Evolutionary conservation across 306 rosid species (phyloP).

Genomic region (Nissolia schottii): DNA sequence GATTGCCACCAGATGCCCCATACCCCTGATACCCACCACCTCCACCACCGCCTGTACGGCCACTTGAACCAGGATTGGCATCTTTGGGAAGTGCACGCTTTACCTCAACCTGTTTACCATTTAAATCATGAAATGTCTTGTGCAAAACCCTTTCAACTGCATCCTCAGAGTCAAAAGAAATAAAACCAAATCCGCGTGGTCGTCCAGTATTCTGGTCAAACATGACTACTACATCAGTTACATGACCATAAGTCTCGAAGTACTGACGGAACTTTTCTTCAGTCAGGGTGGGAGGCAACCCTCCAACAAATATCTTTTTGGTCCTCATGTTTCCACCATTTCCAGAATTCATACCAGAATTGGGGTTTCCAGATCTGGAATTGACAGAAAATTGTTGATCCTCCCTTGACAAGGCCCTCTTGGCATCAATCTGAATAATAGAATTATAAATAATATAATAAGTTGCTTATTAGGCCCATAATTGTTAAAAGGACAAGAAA

Average conservation of each 20-base stretch:
- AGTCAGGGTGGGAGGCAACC: conserved; percentile 79
- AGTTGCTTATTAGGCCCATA: background rate
- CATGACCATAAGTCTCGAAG: conserved; percentile 81
- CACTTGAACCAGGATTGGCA: conserved; percentile 89
- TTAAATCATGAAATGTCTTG: conserved; percentile 90
- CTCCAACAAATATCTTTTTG: conserved; percentile 97
- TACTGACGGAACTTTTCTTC: conserved; percentile 89
- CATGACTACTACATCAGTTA: conserved; percentile 96
- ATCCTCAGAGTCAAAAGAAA: conserved; percentile 88
- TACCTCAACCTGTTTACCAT: conserved; percentile 98
- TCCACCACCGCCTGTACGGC: conserved; percentile 61
- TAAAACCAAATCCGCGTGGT: conserved; percentile 98
- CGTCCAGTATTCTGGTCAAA: conserved; percentile 97
- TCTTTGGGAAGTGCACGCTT: conserved; percentile 99
- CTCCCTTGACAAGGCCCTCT: conserved; percentile 96
- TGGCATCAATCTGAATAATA: conserved; percentile 83
- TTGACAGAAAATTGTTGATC: conserved; percentile 83
- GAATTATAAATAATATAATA: conserved; percentile 18
- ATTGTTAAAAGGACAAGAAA: conserved; percentile 2
- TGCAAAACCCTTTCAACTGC: conserved; percentile 97
- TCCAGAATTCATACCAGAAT: conserved; percentile 61
- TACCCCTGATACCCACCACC: conserved; percentile 79
- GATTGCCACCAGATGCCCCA: conserved; percentile 82
- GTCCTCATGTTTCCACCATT: conserved; percentile 85
- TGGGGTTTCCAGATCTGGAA: conserved; percentile 62